Evolutionary conservation across 805 yeast genomes (phyloP).

Genomic region (Candida vaughaniae): DNA sequence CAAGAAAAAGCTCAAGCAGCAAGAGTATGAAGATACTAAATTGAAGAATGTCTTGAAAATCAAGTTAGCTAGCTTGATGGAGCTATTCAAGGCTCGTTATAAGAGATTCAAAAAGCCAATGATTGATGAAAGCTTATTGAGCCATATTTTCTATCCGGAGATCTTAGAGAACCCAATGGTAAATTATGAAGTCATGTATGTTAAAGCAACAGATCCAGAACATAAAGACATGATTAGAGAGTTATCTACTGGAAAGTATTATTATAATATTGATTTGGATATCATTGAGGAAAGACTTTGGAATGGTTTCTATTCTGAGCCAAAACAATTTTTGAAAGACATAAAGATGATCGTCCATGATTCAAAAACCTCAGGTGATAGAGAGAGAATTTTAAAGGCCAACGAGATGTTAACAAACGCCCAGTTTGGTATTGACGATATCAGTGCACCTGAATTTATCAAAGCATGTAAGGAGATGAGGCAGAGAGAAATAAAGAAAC

Average conservation of each 20-base stretch:
- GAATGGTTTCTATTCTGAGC: conserved; percentile 95
- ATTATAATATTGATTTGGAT: conserved; percentile 88
- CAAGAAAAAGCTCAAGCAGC: conserved; percentile 48
- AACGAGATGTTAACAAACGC: conserved; percentile 97
- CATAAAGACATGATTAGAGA: conserved; percentile 79
- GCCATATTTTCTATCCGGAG: conserved; percentile 74
- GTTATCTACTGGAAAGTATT: conserved; percentile 66
- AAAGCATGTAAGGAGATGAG: conserved; percentile 75
- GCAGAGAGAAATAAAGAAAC: conserved; percentile 60
- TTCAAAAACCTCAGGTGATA: conserved; percentile 68
- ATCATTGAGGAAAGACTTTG: conserved; percentile 91
- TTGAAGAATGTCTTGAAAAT: conserved; percentile 82
- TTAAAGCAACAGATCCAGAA: conserved; percentile 43
- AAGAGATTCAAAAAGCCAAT: conserved; percentile 89
- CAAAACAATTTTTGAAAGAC: conserved; percentile 84
- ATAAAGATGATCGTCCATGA: conserved; percentile 82
- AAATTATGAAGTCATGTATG: conserved; percentile 40
- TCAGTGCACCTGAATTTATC: conserved; percentile 67
- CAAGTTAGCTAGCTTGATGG: conserved; percentile 85
- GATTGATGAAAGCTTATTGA: conserved; percentile 70
- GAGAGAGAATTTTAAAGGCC: conserved; percentile 79
- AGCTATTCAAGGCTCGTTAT: conserved; percentile 79
- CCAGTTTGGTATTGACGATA: conserved; percentile 92
- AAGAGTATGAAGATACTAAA: conserved; percentile 69
- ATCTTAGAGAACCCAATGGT: conserved; percentile 35